These are phyloP conservation scores for Aspergillus pseudotamarii DNA, from an alignment of 2,329 filamentous ascomycete species.

Conservation along the genomic window DNA sequence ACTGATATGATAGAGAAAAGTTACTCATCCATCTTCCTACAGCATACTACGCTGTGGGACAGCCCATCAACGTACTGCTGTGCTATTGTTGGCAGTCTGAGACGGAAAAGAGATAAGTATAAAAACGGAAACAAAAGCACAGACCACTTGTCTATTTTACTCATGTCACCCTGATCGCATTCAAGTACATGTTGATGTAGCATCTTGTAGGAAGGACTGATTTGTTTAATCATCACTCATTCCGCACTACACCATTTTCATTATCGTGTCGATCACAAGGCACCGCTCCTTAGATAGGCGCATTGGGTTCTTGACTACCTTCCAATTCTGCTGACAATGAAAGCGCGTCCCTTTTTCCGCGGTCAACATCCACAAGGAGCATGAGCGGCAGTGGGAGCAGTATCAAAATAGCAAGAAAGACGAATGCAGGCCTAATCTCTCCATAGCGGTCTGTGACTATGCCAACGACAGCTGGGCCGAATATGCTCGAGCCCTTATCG, in stretches of 20 bases:
- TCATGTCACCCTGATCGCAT: neutral
- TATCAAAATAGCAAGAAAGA: constrained; percentile 85
- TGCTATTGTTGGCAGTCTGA: neutral
- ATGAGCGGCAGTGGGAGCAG: constrained; percentile 82
- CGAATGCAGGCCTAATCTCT: constrained; percentile 84
- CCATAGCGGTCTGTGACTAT: constrained; percentile 84
- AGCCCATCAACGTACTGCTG: neutral
- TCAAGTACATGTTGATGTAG: neutral
- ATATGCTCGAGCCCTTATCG: constrained; percentile 92
- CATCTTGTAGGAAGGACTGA: neutral
- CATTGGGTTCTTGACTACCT: constrained; percentile 23
- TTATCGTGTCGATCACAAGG: constrained; percentile 2
- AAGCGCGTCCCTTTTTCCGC: constrained; percentile 70
- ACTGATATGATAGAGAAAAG: neutral
- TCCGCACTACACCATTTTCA: neutral
- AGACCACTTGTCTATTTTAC: neutral
- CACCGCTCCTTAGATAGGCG: constrained; percentile 30
- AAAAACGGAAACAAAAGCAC: neutral
- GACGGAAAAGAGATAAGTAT: neutral
- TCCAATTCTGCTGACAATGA: constrained; percentile 61
- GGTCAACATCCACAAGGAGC: constrained; percentile 80
- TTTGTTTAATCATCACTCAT: neutral
- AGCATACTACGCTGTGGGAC: neutral
- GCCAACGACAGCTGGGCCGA: constrained; percentile 92
- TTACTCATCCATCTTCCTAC: neutral